Evolutionary conservation across 2,329 filamentous ascomycete species (phyloP), one percentile per base, ranked within the genome.

Genomic region (Fusarium pilosicola): DNA sequence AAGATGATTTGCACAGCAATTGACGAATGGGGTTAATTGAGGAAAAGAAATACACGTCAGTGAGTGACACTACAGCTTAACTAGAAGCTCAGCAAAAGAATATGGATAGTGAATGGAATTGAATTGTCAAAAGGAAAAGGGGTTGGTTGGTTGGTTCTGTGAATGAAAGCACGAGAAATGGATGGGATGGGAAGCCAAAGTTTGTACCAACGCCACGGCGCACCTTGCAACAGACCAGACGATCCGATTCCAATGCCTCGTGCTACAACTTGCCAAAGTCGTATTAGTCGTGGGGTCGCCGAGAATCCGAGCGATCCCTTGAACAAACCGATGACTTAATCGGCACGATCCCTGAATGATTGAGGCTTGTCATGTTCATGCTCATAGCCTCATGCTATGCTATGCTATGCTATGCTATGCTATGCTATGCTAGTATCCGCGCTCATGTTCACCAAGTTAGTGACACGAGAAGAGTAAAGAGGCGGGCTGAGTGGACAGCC

Each of bases 401-500:
- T 46, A 46, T 28, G 45, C 45, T 48, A 51, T 51, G 57, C 34
- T 46, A 46, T 28, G 45, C 45, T 48, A 51, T 51, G 57, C 34
- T 46, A 48, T 28, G 45, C 45, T 48, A 51, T 51, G 57, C 42
- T 46, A 44, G 55, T 34, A 59, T 51, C 38, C 42, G 42, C 52
- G 51, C 65, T 48, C 48, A 34, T 17, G 30, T 51, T 51, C 30
- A 34, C 30, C 12, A 51, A 9, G 48, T 51, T 41, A 65, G 69
- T 67, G 56, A 68, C 71, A 72, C 63, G 48, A 69, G 68, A 71
- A 73, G 59, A 62, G 46, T 24, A 17, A 41, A 71, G 68, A 68
- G 71, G 57, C 71, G 71, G 71, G 63, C 71, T 74, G 63, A 74
- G 64, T 62, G 59, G 64, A 30, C 71, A 74, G 71, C 68, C 71